Conservation (phyloP, 2,329 filamentous ascomycete species). For the Colletotrichum falcatum region DNA sequence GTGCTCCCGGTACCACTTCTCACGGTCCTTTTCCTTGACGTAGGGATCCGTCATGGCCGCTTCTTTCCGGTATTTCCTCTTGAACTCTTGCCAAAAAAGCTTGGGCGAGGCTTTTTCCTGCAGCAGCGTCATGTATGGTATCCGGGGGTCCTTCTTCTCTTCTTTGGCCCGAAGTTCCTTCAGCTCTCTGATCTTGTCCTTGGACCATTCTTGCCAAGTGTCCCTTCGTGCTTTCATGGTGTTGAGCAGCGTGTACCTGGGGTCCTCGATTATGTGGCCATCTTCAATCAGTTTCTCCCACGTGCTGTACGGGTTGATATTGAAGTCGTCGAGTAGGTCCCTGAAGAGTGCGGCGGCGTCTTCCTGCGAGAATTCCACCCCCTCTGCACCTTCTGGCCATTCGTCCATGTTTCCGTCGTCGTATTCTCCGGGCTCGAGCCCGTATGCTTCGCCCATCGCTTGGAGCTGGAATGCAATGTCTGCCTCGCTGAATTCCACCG, state of each 20-base stretch:
- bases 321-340: conserved; percentile 85
- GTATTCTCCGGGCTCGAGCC: conserved; percentile 81
- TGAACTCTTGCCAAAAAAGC: conserved; percentile 97
- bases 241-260: conserved; percentile 84
- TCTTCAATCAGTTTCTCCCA: conserved; percentile 94
- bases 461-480: conserved; percentile 94
- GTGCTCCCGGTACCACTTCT: conserved; percentile 84
- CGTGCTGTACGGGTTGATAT: conserved; percentile 86
- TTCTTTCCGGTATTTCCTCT: conserved; percentile 88
- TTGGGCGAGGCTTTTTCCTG: conserved; percentile 87
- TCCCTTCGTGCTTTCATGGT: conserved; percentile 87
- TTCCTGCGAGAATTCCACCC: conserved; percentile 76
- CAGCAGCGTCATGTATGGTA: conserved; percentile 85
- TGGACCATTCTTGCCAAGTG: conserved; percentile 86
- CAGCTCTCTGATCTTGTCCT: conserved; percentile 78
- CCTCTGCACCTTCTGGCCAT: conserved; percentile 79
- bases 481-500: conserved; percentile 89
- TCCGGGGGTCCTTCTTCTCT: conserved; percentile 84
- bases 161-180: conserved; percentile 79
- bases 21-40: conserved; percentile 80
- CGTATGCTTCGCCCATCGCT: conserved; percentile 89
- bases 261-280: conserved; percentile 83
- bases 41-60: conserved; percentile 80
- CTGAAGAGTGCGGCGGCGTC: conserved; percentile 85
- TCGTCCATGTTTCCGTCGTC: conserved; percentile 71